Percentiles rank a stretch among this genome's conserved stretches.
These are phyloP conservation scores for Colletotrichum graminicola DNA, from an alignment of 2,329 filamentous ascomycete species.

Conservation along the genomic window DNA sequence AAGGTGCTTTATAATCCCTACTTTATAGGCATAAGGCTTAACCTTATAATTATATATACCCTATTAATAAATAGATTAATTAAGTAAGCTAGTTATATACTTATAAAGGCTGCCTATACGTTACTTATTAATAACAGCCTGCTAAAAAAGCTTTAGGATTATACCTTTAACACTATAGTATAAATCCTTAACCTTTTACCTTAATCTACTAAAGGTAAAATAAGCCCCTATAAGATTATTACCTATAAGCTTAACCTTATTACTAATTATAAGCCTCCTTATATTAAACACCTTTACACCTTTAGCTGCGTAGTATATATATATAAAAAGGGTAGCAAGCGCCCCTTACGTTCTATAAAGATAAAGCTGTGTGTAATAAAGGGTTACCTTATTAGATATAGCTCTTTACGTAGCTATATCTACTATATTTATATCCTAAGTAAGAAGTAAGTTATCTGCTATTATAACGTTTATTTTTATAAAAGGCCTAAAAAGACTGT, in stretches of 20 bases:
- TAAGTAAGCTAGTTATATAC: not conserved
- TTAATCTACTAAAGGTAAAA: not conserved
- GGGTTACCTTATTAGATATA: not conserved
- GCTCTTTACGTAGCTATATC: not conserved
- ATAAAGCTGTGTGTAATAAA: not conserved
- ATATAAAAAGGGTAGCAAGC: not conserved
- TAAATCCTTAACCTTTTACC: not conserved
- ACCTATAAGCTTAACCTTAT: not conserved
- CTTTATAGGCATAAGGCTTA: not conserved
- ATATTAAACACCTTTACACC: not conserved
- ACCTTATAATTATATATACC: not conserved
- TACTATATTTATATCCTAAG: not conserved
- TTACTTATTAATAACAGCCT: not conserved
- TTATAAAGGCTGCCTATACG: not conserved
- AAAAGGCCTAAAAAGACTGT: too few relatives aligned
- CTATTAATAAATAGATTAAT: not conserved
- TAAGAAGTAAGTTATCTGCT: not conserved
- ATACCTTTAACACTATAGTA: not conserved
- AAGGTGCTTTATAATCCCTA: not conserved
- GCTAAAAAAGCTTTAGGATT: not conserved
- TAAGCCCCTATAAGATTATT: not conserved
- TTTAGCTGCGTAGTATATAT: not conserved
- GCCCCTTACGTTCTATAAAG: not conserved
- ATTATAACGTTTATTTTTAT: not conserved
- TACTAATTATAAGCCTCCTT: not conserved